Evolutionary conservation across 2,329 filamentous ascomycete species (phyloP).

Genomic region (Leptographium radiaticola): DNA sequence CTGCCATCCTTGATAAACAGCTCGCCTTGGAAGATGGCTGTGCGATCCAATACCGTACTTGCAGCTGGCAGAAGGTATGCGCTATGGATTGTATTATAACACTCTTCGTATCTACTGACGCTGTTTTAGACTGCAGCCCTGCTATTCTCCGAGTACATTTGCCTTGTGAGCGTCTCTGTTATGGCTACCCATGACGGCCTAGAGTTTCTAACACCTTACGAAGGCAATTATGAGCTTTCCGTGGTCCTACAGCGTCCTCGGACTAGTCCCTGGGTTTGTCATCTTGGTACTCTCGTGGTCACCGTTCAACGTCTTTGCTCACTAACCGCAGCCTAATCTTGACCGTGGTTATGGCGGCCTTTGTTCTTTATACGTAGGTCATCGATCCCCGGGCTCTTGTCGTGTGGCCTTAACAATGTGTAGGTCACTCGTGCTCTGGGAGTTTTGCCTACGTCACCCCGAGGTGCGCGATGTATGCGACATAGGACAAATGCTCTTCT

Average conservation of each 20-base stretch:
- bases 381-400: neutral
- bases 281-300: neutral
- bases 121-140: conserved; percentile 59
- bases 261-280: conserved; percentile 60
- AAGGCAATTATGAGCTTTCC: conserved; percentile 84
- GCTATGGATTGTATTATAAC: conserved; percentile 5
- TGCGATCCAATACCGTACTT: conserved; percentile 83
- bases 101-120: neutral
- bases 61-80: conserved; percentile 75
- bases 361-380: conserved; percentile 75
- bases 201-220: neutral
- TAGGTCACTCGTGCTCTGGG: conserved; percentile 52
- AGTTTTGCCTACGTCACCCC: conserved; percentile 82
- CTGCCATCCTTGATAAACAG: conserved; percentile 47
- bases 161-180: conserved; percentile 35
- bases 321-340: conserved; percentile 46
- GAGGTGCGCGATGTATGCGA: conserved; percentile 89
- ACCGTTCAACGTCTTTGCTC: conserved; percentile 7
- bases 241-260: conserved; percentile 79
- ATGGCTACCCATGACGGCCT: neutral
- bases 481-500: conserved; percentile 91
- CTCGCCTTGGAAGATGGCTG: conserved; percentile 64
- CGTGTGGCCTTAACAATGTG: conserved; percentile 30
- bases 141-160: conserved; percentile 93
- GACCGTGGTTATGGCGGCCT: conserved; percentile 61